Conservation (phyloP, 2,329 filamentous ascomycete species). For the Cryphonectria naterciae region DNA sequence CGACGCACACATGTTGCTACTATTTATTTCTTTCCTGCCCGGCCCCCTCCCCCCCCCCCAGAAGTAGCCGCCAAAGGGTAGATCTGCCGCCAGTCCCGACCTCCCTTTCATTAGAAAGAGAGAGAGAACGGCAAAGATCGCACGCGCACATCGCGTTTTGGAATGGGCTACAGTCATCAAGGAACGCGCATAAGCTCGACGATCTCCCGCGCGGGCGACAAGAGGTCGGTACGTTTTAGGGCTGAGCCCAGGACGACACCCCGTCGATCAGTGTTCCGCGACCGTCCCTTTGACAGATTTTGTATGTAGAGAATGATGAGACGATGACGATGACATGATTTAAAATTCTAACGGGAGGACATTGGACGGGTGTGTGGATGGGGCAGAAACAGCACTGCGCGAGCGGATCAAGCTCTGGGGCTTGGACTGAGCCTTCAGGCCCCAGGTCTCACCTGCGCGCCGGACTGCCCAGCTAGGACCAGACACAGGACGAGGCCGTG, state of each 20-base stretch:
- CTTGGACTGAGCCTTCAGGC: neutral
- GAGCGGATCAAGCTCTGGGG: neutral
- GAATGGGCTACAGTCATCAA: neutral
- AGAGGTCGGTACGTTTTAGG: slow-evolving; percentile 1
- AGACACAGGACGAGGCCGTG: neutral
- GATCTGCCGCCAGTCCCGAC: neutral
- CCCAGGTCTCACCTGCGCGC: neutral
- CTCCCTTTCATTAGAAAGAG: neutral
- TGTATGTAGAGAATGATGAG: neutral
- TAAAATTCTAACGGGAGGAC: neutral
- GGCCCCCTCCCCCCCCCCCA: neutral
- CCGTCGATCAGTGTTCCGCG: slow-evolving; percentile 4
- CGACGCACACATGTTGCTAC: neutral
- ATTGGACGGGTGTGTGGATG: neutral
- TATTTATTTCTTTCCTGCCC: neutral
- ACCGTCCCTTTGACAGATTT: neutral
- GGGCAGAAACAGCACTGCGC: neutral
- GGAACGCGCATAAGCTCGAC: slow-evolving; percentile 15
- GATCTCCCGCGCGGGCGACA: slow-evolving; percentile 15
- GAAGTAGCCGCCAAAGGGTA: neutral
- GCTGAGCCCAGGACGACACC: slow-evolving; percentile 9
- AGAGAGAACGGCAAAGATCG: neutral
- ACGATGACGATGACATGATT: too few species aligned
- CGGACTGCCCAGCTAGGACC: neutral
- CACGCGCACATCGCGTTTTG: neutral